Base-by-base conservation (phyloP, 208 protist species). In the Leishmania aethiopica region DNA sequence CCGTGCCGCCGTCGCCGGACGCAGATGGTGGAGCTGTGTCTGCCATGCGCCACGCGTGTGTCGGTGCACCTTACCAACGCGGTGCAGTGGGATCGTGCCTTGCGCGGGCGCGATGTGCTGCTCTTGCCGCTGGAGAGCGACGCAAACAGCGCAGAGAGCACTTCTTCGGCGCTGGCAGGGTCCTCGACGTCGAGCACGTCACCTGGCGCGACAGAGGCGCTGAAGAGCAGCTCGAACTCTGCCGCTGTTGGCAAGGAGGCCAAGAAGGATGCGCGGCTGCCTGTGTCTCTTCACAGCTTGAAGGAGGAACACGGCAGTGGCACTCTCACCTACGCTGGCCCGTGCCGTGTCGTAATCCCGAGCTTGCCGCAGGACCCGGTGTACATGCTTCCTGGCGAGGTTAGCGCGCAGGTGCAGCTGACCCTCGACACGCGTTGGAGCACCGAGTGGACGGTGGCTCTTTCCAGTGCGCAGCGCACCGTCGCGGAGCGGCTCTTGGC, bases 351-450 rank as follows among this genome's bases (percentile, higher is more conserved):
- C 25, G 64, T 72, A 2, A 82, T 86, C 67, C 70, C 82, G 64
- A 69, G 83, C 66, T 11, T 79, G 10, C 77, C 84, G 19, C 77
- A 75, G 64, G 51, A 79, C 37, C 11, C 62, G 22, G 37, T 66
- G 19, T 45, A 79, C 42, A 59, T 76, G 25, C 78, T 92, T 25
- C 57, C 84, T 28, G 89, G 85, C 3, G 91, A 92, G 51, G 73
- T 94, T 11, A 55, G 75, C 3, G 85, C 89, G 55, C 84, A 89
- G 62, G 80, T 86, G 59, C 79, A 77, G 59, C 53, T 92, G 25
- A 40, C 75, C 6, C 78, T 94, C 10, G 87, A 86, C 81, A 86
- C 69, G 40, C 85, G 83, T 3, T 84, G 69, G 64, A 59, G 70
- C 62, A 79, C 40, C 28, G 88, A 91, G 76, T 85, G 84, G 80